Percentiles rank a stretch among this genome's conserved stretches.
phyloP scores from a whole-genome alignment of 2,329 filamentous ascomycete genomes.

The Fusarium torreyae region DNA sequence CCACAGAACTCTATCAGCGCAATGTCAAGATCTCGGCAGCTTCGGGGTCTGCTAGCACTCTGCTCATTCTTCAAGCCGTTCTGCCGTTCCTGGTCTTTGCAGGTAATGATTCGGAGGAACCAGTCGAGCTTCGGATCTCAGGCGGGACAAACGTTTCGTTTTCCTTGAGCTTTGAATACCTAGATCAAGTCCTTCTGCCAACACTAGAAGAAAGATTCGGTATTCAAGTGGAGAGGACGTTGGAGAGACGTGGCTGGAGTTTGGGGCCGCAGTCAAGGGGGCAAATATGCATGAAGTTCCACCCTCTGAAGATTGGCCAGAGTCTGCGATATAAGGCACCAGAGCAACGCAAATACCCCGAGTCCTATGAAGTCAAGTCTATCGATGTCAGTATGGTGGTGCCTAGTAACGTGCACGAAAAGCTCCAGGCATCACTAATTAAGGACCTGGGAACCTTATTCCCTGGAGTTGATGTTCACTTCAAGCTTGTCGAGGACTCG shows the following conservation, averaged over 20 bases:
- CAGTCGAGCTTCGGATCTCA: constrained; percentile 66
- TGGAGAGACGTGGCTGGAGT: constrained; percentile 68
- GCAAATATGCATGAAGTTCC: constrained; percentile 60
- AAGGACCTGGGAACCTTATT: constrained; percentile 60
- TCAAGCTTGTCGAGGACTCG: constrained; percentile 67
- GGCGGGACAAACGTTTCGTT: constrained; percentile 73
- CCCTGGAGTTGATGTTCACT: constrained; percentile 60
- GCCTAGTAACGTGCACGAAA: constrained; percentile 60
- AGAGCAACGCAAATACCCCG: constrained; percentile 39
- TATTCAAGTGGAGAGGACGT: constrained; percentile 61
- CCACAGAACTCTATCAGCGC: constrained; percentile 58
- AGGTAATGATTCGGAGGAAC: constrained; percentile 58
- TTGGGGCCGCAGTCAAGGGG: constrained; percentile 60
- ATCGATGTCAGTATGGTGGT: constrained; percentile 68
- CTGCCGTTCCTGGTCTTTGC: constrained; percentile 72
- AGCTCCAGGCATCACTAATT: constrained; percentile 59
- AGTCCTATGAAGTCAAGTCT: constrained; percentile 56
- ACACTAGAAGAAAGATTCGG: constrained; percentile 66
- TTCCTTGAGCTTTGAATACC: constrained; percentile 73
- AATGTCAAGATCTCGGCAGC: constrained; percentile 65
- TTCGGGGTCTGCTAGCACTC: constrained; percentile 67
- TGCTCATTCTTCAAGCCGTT: constrained; percentile 73
- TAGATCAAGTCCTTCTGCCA: constrained; percentile 73
- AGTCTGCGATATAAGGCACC: constrained; percentile 56
- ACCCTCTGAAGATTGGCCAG: constrained; percentile 54